Percentiles rank a stretch among this genome's conserved stretches.
Evolutionary conservation across 768 basidiomycete genomes (phyloP).

Genomic region (Cyathus striatus): DNA sequence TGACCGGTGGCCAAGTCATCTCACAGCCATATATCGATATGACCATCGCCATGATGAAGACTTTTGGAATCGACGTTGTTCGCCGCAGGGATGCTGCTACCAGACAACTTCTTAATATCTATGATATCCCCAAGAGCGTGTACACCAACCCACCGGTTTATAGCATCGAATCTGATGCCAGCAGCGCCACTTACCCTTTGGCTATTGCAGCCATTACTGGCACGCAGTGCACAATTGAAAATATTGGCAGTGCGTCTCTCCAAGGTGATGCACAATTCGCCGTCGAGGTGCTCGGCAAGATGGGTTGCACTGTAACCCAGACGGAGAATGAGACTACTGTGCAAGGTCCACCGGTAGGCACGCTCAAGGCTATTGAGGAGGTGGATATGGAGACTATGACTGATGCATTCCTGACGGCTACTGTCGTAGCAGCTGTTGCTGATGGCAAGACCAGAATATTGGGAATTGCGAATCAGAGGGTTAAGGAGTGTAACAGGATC

Average conservation of each 20-base stretch:
- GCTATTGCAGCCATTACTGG: constrained; percentile 97
- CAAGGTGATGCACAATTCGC: constrained; percentile 99
- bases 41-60: constrained; percentile 97
- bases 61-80: constrained; percentile 78
- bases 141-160: constrained; percentile 80
- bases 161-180: constrained; percentile 93
- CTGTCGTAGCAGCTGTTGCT: constrained; percentile 83
- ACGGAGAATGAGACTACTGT: constrained; percentile 89
- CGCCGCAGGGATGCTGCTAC: constrained; percentile 57
- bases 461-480: constrained; percentile 96
- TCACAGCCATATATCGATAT: constrained; percentile 99
- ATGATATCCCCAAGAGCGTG: constrained; percentile 76
- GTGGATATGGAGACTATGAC: constrained; percentile 99
- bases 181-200: constrained; percentile 93
- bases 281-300: constrained; percentile 84
- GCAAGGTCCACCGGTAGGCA: constrained; percentile 77
- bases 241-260: constrained; percentile 85
- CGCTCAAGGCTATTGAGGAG: constrained; percentile 76
- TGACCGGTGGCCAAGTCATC: constrained; percentile 93
- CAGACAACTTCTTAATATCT: constrained; percentile 69
- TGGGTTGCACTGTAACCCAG: constrained; percentile 92
- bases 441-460: constrained; percentile 73
- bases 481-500: constrained; percentile 98
- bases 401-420: constrained; percentile 96
- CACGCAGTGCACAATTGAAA: constrained; percentile 89